These are phyloP conservation scores for Trifolium subterraneum DNA, from an alignment of 306 rosid genomes.

Conservation along the genomic window DNA sequence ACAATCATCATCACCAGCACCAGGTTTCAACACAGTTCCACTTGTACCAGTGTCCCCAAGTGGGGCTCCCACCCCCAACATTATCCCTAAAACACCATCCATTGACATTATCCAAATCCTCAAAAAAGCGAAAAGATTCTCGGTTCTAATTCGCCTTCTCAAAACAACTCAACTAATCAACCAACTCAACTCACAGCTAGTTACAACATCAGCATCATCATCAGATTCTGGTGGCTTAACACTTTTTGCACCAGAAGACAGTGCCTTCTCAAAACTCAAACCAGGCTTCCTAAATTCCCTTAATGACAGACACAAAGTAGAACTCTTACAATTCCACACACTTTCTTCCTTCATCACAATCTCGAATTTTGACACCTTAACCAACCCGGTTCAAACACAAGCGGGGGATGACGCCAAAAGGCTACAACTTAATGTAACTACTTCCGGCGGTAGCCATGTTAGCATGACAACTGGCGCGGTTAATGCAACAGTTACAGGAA, in stretches of 20 bases:
- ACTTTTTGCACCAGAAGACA: constrained; percentile 66
- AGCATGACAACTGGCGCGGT: constrained; percentile 69
- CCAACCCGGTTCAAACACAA: constrained; percentile 72
- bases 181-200: constrained; percentile 63
- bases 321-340: constrained; percentile 67
- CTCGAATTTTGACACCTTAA: constrained; percentile 67
- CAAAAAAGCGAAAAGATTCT: constrained; percentile 55
- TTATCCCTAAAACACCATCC: constrained; percentile 52
- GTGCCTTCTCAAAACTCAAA: constrained; percentile 64
- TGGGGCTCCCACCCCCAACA: constrained; percentile 40
- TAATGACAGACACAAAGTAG: constrained; percentile 57
- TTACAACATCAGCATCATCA: constrained; percentile 45
- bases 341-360: constrained; percentile 57
- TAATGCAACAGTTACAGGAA: constrained; percentile 65
- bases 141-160: constrained; percentile 56
- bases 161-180: constrained; percentile 52
- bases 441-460: constrained; percentile 52
- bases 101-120: constrained; percentile 56
- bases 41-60: constrained; percentile 44
- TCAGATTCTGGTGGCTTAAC: constrained; percentile 52
- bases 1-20: constrained; percentile 36
- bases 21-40: constrained; percentile 45
- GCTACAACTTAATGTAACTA: constrained; percentile 64
- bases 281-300: constrained; percentile 67
- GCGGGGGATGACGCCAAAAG: constrained; percentile 61